A percentile compares a stretch with the other conserved stretches of the same genome.
Conservation (phyloP, 176 grass and related monocot genomes). For the Avena sativa region DNA sequence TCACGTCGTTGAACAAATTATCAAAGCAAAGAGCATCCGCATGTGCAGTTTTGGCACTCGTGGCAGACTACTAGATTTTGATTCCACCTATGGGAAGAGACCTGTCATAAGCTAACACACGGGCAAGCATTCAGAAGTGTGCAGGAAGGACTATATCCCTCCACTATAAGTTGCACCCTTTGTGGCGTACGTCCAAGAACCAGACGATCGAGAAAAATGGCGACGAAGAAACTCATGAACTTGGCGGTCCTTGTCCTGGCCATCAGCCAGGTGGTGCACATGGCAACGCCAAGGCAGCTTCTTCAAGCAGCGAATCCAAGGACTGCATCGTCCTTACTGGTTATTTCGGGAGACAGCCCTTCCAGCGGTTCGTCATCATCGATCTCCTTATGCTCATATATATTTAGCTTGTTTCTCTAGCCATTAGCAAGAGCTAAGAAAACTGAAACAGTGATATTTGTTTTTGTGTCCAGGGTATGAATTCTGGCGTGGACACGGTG, state of each 20-base stretch:
- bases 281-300: background rate
- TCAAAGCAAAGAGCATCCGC: background rate
- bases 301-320: background rate
- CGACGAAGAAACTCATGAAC: background rate
- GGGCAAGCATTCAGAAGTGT: background rate
- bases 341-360: background rate
- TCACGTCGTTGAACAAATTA: background rate
- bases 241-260: background rate
- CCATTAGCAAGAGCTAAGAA: background rate
- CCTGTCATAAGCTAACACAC: background rate
- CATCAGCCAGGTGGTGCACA: constrained; percentile 1
- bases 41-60: background rate
- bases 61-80: background rate
- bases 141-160: background rate
- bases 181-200: background rate
- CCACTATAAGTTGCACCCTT: background rate
- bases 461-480: background rate
- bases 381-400: background rate
- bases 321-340: background rate
- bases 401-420: background rate
- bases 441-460: background rate
- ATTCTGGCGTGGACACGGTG: background rate
- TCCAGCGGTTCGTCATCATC: background rate
- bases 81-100: background rate
- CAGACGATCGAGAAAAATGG: background rate